Evolutionary conservation across 805 yeast species (phyloP).

Genomic region (Citeromyces matritensis): DNA sequence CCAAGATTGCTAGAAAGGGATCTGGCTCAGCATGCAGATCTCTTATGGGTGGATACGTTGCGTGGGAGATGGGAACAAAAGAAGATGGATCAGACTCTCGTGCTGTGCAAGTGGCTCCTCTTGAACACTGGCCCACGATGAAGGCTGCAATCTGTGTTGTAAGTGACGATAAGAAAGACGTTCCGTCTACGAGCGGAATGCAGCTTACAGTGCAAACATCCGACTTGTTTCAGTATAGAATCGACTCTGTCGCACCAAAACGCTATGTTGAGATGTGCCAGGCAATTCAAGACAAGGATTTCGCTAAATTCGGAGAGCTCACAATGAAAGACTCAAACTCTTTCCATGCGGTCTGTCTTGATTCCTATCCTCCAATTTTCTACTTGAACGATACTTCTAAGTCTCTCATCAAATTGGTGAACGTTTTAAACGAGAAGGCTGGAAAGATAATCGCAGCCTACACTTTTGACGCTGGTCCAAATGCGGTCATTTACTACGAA

Average conservation of each 20-base stretch:
- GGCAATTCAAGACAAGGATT: slow-evolving; percentile 62
- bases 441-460: slow-evolving; percentile 79
- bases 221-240: slow-evolving; percentile 69
- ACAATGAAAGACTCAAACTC: slow-evolving; percentile 97
- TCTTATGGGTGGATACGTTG: slow-evolving; percentile 92
- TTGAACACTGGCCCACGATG: slow-evolving; percentile 83
- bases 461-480: slow-evolving; percentile 98
- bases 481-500: slow-evolving; percentile 88
- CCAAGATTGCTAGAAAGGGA: slow-evolving; percentile 93
- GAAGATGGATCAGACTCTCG: slow-evolving; percentile 81
- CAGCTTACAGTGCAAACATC: slow-evolving; percentile 87
- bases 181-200: slow-evolving; percentile 93
- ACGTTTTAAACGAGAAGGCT: slow-evolving; percentile 54
- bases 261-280: slow-evolving; percentile 74
- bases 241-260: slow-evolving; percentile 70
- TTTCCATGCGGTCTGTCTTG: slow-evolving; percentile 96
- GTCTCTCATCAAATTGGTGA: slow-evolving; percentile 63
- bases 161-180: slow-evolving; percentile 86
- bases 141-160: slow-evolving; percentile 88
- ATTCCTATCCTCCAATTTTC: slow-evolving; percentile 90
- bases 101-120: slow-evolving; percentile 85
- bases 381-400: slow-evolving; percentile 86
- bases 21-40: slow-evolving; percentile 98
- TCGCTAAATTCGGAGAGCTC: slow-evolving; percentile 67
- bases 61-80: slow-evolving; percentile 91